Conservation (phyloP, 257 asterid species). For the Handroanthus guayacan region DNA sequence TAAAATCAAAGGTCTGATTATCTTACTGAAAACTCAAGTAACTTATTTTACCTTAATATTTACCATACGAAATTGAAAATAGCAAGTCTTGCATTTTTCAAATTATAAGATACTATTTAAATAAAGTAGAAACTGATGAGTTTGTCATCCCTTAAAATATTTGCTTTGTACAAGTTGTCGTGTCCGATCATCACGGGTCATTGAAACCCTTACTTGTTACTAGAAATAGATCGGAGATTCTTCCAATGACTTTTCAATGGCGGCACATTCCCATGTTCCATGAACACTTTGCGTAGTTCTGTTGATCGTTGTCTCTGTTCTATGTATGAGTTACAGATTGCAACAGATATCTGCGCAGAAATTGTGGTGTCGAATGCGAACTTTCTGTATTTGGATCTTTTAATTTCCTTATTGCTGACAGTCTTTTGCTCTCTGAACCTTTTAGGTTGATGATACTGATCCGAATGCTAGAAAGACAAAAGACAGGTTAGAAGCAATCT, state of each 20-base stretch:
- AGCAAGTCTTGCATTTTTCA: neutral
- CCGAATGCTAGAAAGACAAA: constrained; percentile 80
- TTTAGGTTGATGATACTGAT: constrained; percentile 71
- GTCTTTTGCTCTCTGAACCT: constrained; percentile 18
- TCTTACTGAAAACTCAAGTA: neutral
- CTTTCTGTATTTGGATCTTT: neutral
- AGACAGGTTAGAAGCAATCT: constrained; percentile 59
- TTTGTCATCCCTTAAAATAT: neutral
- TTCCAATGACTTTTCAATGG: neutral
- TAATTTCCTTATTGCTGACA: neutral
- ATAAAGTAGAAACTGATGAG: neutral
- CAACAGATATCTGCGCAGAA: neutral
- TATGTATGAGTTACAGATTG: neutral
- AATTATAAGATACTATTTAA: no score
- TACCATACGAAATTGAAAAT: constrained; percentile 6
- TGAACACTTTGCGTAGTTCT: neutral
- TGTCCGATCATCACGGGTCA: neutral
- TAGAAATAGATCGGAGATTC: neutral
- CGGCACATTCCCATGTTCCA: neutral
- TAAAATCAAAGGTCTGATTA: constrained; percentile 73
- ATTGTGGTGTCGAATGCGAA: neutral
- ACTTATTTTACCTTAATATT: neutral
- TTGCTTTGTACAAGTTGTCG: neutral
- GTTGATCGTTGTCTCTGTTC: neutral
- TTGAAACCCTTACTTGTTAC: neutral